These are phyloP conservation scores for Leptographium radiaticola DNA, from an alignment of 2,329 filamentous ascomycete genomes.

Conservation along the genomic window DNA sequence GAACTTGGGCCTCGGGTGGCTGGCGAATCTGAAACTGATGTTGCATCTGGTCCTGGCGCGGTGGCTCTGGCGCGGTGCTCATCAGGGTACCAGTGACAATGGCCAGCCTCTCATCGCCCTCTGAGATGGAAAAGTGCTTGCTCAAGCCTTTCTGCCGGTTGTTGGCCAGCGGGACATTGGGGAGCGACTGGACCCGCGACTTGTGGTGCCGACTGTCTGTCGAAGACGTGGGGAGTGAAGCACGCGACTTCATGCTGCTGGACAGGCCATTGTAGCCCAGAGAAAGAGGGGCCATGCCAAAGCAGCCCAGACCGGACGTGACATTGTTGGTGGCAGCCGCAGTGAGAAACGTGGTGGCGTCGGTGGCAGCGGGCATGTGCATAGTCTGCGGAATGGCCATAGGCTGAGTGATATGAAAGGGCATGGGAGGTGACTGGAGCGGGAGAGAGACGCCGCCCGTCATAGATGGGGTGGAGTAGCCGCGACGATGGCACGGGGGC, in stretches of 20 bases:
- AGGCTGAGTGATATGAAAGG: not conserved
- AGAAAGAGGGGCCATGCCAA: too few species aligned
- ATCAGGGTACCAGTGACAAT: not conserved
- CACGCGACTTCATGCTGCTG: too few species aligned
- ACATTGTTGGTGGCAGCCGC: too few species aligned
- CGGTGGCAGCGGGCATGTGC: too few species aligned
- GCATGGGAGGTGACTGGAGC: too few species aligned
- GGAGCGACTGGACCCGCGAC: not conserved
- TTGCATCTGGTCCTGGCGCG: not conserved
- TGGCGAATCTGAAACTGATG: too few species aligned
- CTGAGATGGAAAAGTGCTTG: not conserved
- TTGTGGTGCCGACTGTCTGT: not conserved
- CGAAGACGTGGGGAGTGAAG: too few species aligned
- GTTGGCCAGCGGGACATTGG: not conserved
- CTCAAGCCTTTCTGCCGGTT: too few species aligned
- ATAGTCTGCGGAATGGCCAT: too few species aligned
- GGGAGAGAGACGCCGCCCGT: not conserved
- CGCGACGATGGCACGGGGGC: not conserved
- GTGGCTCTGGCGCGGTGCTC: not conserved
- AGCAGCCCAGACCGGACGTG: too few species aligned
- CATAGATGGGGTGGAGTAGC: not conserved
- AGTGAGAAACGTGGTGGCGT: too few species aligned
- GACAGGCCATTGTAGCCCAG: too few species aligned
- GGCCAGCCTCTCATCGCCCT: not conserved
- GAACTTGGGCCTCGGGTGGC: not conserved